These are phyloP conservation scores for Colletotrichum sp. DNA, from an alignment of 2,329 filamentous ascomycete genomes.

Conservation along the genomic window DNA sequence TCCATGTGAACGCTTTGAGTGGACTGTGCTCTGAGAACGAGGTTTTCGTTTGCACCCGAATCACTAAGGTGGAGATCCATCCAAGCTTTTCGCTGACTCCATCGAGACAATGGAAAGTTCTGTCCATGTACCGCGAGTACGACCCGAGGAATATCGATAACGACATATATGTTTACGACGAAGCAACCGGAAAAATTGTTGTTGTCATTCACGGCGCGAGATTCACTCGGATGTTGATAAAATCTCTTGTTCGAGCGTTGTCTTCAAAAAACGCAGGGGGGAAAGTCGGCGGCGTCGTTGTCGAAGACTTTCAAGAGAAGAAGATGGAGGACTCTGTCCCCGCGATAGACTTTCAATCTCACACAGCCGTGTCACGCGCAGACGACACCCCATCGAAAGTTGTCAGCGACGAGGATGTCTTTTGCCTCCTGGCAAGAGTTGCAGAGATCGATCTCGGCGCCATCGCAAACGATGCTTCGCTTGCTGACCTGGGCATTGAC, in stretches of 20 bases:
- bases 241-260: neutral
- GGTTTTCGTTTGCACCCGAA: neutral
- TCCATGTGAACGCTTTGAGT: neutral
- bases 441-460: neutral
- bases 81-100: neutral
- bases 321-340: neutral
- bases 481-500: neutral
- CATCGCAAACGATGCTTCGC: neutral
- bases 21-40: neutral
- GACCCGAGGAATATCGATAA: neutral
- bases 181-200: neutral
- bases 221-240: neutral
- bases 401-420: neutral
- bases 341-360: too few species aligned
- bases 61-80: neutral
- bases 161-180: neutral
- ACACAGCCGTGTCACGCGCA: neutral
- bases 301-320: neutral
- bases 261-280: neutral
- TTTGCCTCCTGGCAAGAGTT: neutral
- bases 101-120: neutral
- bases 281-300: neutral
- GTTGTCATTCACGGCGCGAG: neutral
- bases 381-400: neutral
- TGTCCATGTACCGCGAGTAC: neutral